Evolutionary conservation across 495 filamentous ascomycete genomes (phyloP), one percentile per base, ranked within the genome.

Genomic region (Hypoxylon fragiforme): DNA sequence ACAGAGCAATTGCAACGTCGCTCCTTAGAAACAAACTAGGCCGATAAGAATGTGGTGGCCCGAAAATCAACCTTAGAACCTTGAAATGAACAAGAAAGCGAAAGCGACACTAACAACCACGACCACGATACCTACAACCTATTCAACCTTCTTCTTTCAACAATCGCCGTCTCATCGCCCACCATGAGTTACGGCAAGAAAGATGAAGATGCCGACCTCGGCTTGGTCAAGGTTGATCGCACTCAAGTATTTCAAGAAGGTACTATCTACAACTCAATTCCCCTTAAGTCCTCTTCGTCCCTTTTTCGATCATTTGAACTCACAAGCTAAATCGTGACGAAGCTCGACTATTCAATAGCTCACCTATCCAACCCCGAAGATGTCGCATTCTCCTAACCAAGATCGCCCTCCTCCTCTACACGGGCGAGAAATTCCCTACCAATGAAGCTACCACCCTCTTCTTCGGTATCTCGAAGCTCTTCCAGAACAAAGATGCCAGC

Each of bases 231-330:
- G 79, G 89, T 98, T 55, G 94, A 98, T 77, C 88, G 95, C 66
- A 97, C 94, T 52, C 91, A 92, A 58, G 94, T 98, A 50, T 98
- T 97, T 72, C 94, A 98, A 82, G 95, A 98, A 86, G 94, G 94
- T 97, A 73, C 4, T 28, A 28, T 72, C 78, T 54, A 8, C 50
- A 18, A n/a, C 41, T 54, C 43, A 54, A 61, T 63, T 34, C 51
- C 41, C 16, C 47, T 8, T 32, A 21, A n/a, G n/a, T n/a, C n/a
- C n/a, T n/a, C n/a, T n/a, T n/a, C n/a, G n/a, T n/a, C n/a, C n/a
- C n/a, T n/a, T n/a, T n/a, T n/a, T n/a, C n/a, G n/a, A 31, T 43
- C 57, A 26, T 34, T 35, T 21, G 32, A 37, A 24, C 19, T 50
- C 35, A 42, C 18, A 31, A 50, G 50, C 48, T 32, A 40, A 53